phyloP scores from a whole-genome alignment of 331 rosid genomes.

The Acacia pycnantha region DNA sequence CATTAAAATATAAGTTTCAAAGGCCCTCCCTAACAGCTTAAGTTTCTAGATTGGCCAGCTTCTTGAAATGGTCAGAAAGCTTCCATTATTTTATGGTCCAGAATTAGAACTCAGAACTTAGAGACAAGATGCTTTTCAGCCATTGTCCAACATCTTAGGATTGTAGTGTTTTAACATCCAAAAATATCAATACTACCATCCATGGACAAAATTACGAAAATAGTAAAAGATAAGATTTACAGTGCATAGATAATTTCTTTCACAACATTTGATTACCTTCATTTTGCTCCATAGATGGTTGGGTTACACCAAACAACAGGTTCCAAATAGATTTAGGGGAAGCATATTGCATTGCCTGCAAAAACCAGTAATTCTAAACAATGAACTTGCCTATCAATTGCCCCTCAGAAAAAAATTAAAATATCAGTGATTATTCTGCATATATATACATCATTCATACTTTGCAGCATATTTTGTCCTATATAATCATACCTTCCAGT shows the following conservation, averaged over 20 bases:
- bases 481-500: conserved; percentile 76
- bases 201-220: conserved; percentile 15
- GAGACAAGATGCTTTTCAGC: background rate
- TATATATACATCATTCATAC: background rate
- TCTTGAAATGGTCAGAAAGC: too few species aligned
- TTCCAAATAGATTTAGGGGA: conserved; percentile 95
- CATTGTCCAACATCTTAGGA: conserved; percentile 13
- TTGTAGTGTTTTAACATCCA: conserved; percentile 8
- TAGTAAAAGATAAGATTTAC: conserved; percentile 5
- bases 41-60: background rate
- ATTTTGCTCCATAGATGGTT: conserved; percentile 62
- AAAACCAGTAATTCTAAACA: conserved; percentile 4
- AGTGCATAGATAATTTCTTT: conserved; percentile 23
- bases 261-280: conserved; percentile 45
- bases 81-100: background rate
- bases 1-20: conserved; percentile 10
- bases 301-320: conserved; percentile 64
- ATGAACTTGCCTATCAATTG: conserved; percentile 21
- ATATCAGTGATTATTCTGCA: conserved; percentile 2
- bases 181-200: conserved; percentile 17
- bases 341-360: conserved; percentile 92
- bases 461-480: conserved; percentile 25
- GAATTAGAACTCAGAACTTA: conserved; percentile 12
- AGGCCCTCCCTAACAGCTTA: conserved; percentile 9
- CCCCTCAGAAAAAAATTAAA: conserved; percentile 20